Percentiles rank a stretch among this genome's conserved stretches.
phyloP scores from a whole-genome alignment of 768 basidiomycete species.

The Xanthoconium purpureum region DNA sequence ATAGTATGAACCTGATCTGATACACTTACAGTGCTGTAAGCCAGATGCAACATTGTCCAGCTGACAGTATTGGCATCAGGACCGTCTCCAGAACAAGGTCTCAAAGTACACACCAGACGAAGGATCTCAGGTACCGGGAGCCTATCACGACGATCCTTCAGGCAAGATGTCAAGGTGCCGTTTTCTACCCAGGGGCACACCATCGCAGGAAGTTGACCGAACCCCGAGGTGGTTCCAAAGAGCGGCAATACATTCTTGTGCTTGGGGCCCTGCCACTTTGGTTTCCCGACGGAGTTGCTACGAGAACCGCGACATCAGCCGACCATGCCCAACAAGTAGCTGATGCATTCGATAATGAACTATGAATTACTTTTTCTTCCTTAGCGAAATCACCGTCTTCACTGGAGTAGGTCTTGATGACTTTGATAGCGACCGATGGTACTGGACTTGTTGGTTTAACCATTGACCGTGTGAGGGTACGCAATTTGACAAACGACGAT shows the following conservation, averaged over 20 bases:
- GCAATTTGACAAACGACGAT: neutral
- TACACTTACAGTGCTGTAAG: slow-evolving; percentile 2
- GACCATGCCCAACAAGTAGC: too few species aligned
- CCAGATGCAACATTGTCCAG: neutral
- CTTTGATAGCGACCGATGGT: slow-evolving; percentile 7
- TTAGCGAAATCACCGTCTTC: slow-evolving; percentile 5
- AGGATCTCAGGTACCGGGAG: neutral
- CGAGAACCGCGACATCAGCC: too few species aligned
- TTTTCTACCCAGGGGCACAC: slow-evolving; percentile 1
- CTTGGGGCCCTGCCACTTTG: neutral
- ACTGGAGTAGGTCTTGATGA: slow-evolving; percentile 1
- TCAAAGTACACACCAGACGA: neutral
- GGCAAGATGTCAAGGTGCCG: neutral
- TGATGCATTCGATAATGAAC: too few species aligned
- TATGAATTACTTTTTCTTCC: slow-evolving; percentile 6
- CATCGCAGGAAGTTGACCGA: slow-evolving; percentile 1
- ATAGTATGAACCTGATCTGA: neutral
- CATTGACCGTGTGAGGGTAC: neutral
- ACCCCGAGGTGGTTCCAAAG: neutral
- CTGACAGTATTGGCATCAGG: neutral
- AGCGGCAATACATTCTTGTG: neutral
- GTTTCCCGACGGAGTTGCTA: neutral
- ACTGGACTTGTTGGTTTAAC: neutral
- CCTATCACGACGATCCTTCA: neutral
- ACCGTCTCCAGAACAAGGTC: neutral